A percentile compares a stretch with the other conserved stretches of the same genome.
phyloP scores from a whole-genome alignment of 2,329 filamentous ascomycete genomes.

The Cadophora malorum region DNA sequence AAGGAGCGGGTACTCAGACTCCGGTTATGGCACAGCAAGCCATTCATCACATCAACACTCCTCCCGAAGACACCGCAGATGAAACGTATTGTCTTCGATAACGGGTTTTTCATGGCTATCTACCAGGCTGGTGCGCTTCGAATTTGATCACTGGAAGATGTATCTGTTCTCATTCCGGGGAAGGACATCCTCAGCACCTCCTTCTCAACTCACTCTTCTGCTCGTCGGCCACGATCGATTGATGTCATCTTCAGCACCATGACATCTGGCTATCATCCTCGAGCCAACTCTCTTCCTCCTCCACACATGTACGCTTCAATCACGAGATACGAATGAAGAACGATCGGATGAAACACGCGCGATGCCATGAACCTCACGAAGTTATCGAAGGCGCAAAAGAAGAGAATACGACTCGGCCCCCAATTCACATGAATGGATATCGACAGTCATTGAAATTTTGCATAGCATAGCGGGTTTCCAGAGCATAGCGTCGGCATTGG shows the following conservation, averaged over 20 bases:
- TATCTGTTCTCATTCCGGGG: slow-evolving; percentile 45
- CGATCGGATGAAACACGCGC: slow-evolving; percentile 35
- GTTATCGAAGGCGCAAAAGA: slow-evolving; percentile 45
- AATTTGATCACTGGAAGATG: slow-evolving; percentile 42
- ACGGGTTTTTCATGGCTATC: slow-evolving; percentile 45
- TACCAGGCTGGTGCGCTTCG: slow-evolving; percentile 42
- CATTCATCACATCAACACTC: slow-evolving; percentile 41
- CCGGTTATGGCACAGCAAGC: slow-evolving; percentile 45
- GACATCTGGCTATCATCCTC: slow-evolving; percentile 24
- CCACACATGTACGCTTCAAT: slow-evolving; percentile 15
- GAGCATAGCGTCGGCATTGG: slow-evolving; percentile 42
- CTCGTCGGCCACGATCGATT: slow-evolving; percentile 43
- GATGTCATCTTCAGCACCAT: slow-evolving; percentile 40
- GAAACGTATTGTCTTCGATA: slow-evolving; percentile 47
- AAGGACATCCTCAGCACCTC: slow-evolving; percentile 41
- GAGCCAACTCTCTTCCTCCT: slow-evolving; percentile 22
- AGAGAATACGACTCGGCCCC: slow-evolving; percentile 33
- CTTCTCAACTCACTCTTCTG: slow-evolving; percentile 44
- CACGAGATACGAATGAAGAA: slow-evolving; percentile 33
- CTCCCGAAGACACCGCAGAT: slow-evolving; percentile 41
- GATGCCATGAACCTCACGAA: slow-evolving; percentile 42
- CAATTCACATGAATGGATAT: slow-evolving; percentile 31
- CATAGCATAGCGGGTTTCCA: slow-evolving; percentile 42
- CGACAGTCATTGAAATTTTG: slow-evolving; percentile 37
- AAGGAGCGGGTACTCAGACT: slow-evolving; percentile 43